Evolutionary conservation across 78 protist genomes (phyloP), one percentile per base, ranked within the genome.

Genomic region (Dictyostelium brefeldianum): DNA sequence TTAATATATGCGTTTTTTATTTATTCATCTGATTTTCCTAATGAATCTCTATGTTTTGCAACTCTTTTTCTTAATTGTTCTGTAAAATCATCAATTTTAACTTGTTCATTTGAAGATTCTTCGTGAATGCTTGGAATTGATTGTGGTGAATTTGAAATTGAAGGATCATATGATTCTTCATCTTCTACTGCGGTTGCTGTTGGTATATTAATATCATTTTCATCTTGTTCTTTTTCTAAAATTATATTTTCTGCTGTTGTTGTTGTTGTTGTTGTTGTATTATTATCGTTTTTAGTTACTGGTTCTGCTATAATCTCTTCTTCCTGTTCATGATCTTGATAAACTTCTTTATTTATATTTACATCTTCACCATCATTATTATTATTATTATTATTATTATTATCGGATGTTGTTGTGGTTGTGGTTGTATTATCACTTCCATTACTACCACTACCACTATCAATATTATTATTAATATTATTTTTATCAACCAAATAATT

Each of bases 31-130:
- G 43, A 36, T 36, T 36, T 36, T 36, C 43, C 43, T 36, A 36
- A 36, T 36, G 43, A 36, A 36, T 62, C 70, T 62, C 18, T n/a
- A 51, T 51, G 43, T 29, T 50, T 77, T 22, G 81, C 15, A 29
- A 27, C 50, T 85, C 92, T 71, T 85, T 57, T 6, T 46, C 71
- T 53, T 47, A 85, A 27, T 85, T 85, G 92, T 15, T 85, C 71
- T 11, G 31, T n/a, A 46, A 71, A 74, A 79, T 57, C 83, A 10
- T 74, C 74, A 12, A 4, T 41, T 41, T 5, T 50, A 25, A 11
- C 12, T 78, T 51, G 22, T 29, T 31, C 62, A n/a, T 10, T 17
- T 56, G 25, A 5, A 47, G 69, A 36, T 31, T 41, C 46, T 15
- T 85, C 62, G 59, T 74, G 41, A 77, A 27, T 25, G 11, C 10